Evolutionary conservation across 2,329 filamentous ascomycete species (phyloP).

Genomic region (Exophiala bonariae): DNA sequence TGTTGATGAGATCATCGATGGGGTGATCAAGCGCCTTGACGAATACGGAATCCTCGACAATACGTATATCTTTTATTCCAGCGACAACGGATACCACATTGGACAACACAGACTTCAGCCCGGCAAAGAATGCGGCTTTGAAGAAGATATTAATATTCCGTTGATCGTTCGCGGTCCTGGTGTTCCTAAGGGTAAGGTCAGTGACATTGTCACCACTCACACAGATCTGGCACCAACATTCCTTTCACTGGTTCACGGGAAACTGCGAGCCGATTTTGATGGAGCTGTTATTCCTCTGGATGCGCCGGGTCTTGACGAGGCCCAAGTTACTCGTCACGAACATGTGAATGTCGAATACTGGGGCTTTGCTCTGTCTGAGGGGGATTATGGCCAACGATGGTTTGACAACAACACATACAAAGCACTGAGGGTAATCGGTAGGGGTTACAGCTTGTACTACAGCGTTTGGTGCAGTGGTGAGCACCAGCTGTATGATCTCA

Average conservation of each 20-base stretch:
- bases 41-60: slow-evolving; percentile 47
- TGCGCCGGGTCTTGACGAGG: not conserved
- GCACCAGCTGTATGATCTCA: slow-evolving; percentile 42
- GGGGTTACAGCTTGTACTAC: slow-evolving; percentile 40
- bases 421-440: slow-evolving; percentile 35
- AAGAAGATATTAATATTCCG: slow-evolving; percentile 61
- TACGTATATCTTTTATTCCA: slow-evolving; percentile 61
- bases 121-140: slow-evolving; percentile 59
- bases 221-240: slow-evolving; percentile 65
- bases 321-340: slow-evolving; percentile 41
- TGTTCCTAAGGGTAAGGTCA: slow-evolving; percentile 43
- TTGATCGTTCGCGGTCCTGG: slow-evolving; percentile 61
- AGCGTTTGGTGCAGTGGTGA: slow-evolving; percentile 43
- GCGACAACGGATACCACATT: slow-evolving; percentile 62
- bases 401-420: slow-evolving; percentile 37
- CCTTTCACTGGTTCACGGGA: slow-evolving; percentile 33
- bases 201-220: slow-evolving; percentile 57
- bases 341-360: slow-evolving; percentile 62
- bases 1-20: slow-evolving; percentile 55
- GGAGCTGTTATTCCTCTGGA: slow-evolving; percentile 11
- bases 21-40: slow-evolving; percentile 43
- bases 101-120: slow-evolving; percentile 59
- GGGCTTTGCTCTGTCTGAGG: slow-evolving; percentile 41
- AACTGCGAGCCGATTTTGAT: slow-evolving; percentile 33
- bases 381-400: slow-evolving; percentile 24